Evolutionary conservation across 2,329 filamentous ascomycete genomes (phyloP).

Genomic region (Scolecobasidium constrictum): DNA sequence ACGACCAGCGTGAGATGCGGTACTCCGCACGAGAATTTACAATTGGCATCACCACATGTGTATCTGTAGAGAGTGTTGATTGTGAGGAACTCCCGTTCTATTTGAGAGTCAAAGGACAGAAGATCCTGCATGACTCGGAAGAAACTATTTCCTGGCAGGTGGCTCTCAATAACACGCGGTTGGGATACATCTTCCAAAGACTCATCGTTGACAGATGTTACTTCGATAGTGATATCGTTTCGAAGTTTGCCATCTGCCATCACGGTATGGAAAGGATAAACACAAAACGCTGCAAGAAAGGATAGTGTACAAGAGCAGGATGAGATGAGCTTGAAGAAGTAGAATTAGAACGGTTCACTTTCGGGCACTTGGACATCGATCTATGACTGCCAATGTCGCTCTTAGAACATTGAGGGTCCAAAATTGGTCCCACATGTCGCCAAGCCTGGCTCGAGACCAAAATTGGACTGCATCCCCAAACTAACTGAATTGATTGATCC

Average conservation of each 20-base stretch:
- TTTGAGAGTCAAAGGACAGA: constrained; percentile 13
- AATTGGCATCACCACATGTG: constrained; percentile 11
- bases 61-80: constrained; percentile 13
- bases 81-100: constrained; percentile 12
- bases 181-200: constrained; percentile 11
- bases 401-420: too few relatives aligned
- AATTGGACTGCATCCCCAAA: too few relatives aligned
- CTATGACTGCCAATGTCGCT: too few relatives aligned
- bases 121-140: constrained; percentile 13
- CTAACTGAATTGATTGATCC: too few relatives aligned
- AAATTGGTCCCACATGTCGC: too few relatives aligned
- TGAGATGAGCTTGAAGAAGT: neutral
- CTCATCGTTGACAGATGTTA: constrained; percentile 12
- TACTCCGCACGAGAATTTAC: constrained; percentile 11
- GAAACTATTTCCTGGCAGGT: constrained; percentile 13
- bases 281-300: constrained; percentile 12
- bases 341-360: neutral
- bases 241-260: constrained; percentile 13
- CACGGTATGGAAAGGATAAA: constrained; percentile 12
- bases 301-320: too few relatives aligned
- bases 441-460: too few relatives aligned
- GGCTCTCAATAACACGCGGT: constrained; percentile 11
- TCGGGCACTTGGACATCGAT: too few relatives aligned
- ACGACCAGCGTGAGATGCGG: constrained; percentile 11
- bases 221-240: constrained; percentile 12